These are phyloP conservation scores for Apophysomyces sp. DNA, from an alignment of 371 early-diverging fungal genomes.

Conservation along the genomic window DNA sequence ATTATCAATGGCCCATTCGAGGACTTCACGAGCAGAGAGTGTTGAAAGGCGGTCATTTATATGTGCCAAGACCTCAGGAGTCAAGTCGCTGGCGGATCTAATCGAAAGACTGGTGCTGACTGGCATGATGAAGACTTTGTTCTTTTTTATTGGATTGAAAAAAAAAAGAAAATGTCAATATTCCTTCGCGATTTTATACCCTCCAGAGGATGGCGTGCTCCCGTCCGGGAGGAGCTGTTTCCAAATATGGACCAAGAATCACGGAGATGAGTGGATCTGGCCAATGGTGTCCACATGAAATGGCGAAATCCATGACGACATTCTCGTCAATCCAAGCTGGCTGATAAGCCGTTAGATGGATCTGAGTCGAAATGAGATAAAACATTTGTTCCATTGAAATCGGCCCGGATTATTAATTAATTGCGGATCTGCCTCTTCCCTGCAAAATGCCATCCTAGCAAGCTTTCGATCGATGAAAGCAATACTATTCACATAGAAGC, in stretches of 20 bases:
- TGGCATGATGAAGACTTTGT: constrained; percentile 13
- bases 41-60: constrained; percentile 63
- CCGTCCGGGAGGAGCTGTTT: background rate
- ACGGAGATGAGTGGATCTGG: constrained; percentile 5
- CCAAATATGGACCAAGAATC: constrained; percentile 11
- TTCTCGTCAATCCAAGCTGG: constrained; percentile 10
- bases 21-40: constrained; percentile 76
- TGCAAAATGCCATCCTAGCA: too few relatives aligned
- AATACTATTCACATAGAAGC: too few relatives aligned
- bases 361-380: background rate
- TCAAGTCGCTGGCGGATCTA: constrained; percentile 44
- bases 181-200: constrained; percentile 3
- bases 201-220: constrained; percentile 1
- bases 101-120: constrained; percentile 29
- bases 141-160: constrained; percentile 3
- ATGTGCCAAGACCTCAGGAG: constrained; percentile 61
- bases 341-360: background rate
- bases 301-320: constrained; percentile 20
- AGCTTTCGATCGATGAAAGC: too few relatives aligned
- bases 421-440: too few relatives aligned
- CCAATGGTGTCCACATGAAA: constrained; percentile 22
- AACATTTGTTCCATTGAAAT: background rate
- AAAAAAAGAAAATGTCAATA: background rate
- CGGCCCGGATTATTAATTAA: background rate
- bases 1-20: constrained; percentile 85